Evolutionary conservation across 192 early-diverging fungal genomes (phyloP).

Genomic region (Radiomyces spectabilis): DNA sequence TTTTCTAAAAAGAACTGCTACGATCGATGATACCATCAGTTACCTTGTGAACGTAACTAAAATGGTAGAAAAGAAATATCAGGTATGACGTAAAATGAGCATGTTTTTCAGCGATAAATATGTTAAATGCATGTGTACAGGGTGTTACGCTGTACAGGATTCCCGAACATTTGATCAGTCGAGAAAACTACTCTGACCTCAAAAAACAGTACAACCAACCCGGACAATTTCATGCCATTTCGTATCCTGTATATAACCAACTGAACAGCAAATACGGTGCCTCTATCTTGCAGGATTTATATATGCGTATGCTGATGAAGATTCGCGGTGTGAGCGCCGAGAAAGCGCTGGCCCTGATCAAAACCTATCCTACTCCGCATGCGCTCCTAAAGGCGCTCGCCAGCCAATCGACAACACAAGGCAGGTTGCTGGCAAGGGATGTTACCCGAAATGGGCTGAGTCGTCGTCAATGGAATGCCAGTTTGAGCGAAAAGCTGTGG

Average conservation of each 20-base stretch:
- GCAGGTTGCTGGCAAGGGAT: slow-evolving; percentile 42
- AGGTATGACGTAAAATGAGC: slow-evolving; percentile 22
- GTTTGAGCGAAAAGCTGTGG: slow-evolving; percentile 43
- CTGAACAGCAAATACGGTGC: slow-evolving; percentile 72
- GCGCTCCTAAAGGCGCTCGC: slow-evolving; percentile 41
- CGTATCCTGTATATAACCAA: slow-evolving; percentile 51
- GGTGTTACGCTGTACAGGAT: slow-evolving; percentile 42
- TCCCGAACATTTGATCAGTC: slow-evolving; percentile 40
- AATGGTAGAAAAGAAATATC: slow-evolving; percentile 41
- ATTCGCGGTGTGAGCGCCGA: slow-evolving; percentile 78
- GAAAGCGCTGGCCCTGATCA: slow-evolving; percentile 71
- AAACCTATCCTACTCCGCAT: slow-evolving; percentile 60
- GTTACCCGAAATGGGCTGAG: slow-evolving; percentile 23
- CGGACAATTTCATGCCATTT: not conserved
- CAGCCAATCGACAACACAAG: slow-evolving; percentile 26
- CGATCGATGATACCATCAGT: slow-evolving; percentile 75
- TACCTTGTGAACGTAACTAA: slow-evolving; percentile 63
- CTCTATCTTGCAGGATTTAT: slow-evolving; percentile 68
- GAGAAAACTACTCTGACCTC: slow-evolving; percentile 40
- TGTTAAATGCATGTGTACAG: not conserved
- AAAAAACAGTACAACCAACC: slow-evolving; percentile 21
- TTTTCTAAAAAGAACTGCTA: slow-evolving; percentile 69
- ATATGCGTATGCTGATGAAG: slow-evolving; percentile 78
- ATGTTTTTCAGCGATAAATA: not conserved
- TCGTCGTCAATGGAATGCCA: slow-evolving; percentile 43